phyloP scores from a whole-genome alignment of 345 rosid genomes.

The Euphorbia tirucalli region DNA sequence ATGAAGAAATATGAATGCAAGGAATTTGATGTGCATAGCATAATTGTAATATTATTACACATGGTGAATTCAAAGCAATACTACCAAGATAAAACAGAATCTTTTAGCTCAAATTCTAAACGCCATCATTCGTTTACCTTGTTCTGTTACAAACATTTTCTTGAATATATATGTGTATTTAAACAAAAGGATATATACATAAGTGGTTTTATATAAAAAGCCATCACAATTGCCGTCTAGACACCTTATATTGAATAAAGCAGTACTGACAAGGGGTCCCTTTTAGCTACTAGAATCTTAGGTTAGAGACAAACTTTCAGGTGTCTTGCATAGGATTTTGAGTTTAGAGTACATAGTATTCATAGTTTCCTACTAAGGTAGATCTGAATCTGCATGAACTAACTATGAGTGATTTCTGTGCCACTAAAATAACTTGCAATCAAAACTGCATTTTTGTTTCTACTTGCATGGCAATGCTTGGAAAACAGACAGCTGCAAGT shows the following conservation, averaged over 20 bases:
- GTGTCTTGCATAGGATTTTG: background rate
- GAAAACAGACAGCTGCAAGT: background rate
- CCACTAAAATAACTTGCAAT: too few species aligned
- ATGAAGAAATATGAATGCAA: background rate
- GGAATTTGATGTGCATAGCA: conserved; percentile 8
- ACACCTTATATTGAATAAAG: background rate
- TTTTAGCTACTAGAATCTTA: background rate
- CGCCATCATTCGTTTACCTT: background rate
- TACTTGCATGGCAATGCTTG: background rate
- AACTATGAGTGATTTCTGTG: background rate
- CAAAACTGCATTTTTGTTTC: background rate
- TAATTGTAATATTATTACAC: background rate
- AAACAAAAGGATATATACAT: too few species aligned
- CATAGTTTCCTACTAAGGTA: background rate
- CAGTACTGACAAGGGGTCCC: background rate
- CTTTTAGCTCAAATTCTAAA: background rate
- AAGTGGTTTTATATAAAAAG: background rate
- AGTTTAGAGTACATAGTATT: background rate
- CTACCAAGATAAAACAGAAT: background rate
- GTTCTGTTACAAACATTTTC: background rate
- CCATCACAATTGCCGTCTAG: background rate
- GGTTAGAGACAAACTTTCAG: background rate
- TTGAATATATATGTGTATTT: too few species aligned
- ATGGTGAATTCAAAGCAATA: background rate
- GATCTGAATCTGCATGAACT: conserved; percentile 9